These are phyloP conservation scores for Prototheca cutis DNA, from an alignment of 163 green algal genomes.

Conservation along the genomic window DNA sequence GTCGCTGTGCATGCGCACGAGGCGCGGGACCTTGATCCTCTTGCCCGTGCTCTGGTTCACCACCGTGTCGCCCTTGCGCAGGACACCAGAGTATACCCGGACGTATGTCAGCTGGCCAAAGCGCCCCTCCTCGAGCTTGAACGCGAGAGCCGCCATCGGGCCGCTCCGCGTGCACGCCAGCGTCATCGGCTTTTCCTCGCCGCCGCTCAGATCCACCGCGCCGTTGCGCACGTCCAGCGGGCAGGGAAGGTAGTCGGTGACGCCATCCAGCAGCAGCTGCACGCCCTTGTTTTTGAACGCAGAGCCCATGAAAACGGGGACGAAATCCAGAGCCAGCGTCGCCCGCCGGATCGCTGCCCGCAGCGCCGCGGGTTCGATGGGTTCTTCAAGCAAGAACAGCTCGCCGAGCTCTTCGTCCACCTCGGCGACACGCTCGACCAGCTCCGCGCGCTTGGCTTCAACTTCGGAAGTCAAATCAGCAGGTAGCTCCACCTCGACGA, in stretches of 20 bases:
- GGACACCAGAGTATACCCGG: slow-evolving; percentile 70
- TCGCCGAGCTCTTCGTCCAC: slow-evolving; percentile 88
- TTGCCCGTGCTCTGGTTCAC: slow-evolving; percentile 79
- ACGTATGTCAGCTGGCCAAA: slow-evolving; percentile 99
- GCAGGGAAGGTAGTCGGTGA: slow-evolving; percentile 79
- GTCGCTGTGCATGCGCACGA: slow-evolving; percentile 94
- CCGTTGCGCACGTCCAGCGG: slow-evolving; percentile 71
- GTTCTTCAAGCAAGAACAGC: slow-evolving; percentile 80
- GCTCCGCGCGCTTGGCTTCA: slow-evolving; percentile 45
- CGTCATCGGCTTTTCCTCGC: slow-evolving; percentile 26
- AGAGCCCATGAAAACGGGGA: slow-evolving; percentile 93
- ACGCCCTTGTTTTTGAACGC: slow-evolving; percentile 99
- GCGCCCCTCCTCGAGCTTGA: slow-evolving; percentile 96
- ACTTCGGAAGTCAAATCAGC: slow-evolving; percentile 43
- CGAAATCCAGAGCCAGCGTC: slow-evolving; percentile 76
- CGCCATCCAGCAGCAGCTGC: slow-evolving; percentile 78
- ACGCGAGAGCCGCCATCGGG: slow-evolving; percentile 86
- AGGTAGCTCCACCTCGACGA: slow-evolving; percentile 54
- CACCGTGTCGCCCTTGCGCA: slow-evolving; percentile 81
- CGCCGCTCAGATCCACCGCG: slow-evolving; percentile 42
- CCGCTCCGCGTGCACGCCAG: slow-evolving; percentile 33
- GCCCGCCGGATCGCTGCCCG: slow-evolving; percentile 63
- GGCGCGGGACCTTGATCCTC: slow-evolving; percentile 80
- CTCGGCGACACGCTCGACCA: slow-evolving; percentile 64
- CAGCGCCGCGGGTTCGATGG: slow-evolving; percentile 55